Percentiles rank a stretch among this genome's conserved stretches.
Evolutionary conservation across 208 protist species (phyloP).

Genomic region (Trypanosoma melophagium): DNA sequence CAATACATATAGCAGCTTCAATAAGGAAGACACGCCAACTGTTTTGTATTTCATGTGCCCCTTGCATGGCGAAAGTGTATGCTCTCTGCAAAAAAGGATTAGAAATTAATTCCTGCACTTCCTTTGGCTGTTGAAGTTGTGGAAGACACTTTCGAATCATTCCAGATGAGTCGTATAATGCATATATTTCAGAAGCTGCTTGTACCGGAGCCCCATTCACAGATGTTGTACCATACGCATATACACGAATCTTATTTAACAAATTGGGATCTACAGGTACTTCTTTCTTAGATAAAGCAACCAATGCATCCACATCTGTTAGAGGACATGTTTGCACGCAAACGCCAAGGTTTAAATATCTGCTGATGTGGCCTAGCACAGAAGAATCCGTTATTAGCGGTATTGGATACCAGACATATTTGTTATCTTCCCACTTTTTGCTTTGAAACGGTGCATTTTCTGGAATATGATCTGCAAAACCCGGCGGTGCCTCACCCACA

Average conservation of each 20-base stretch:
- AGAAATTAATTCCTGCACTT: constrained; percentile 13
- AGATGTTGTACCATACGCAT: constrained; percentile 29
- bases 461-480: constrained; percentile 17
- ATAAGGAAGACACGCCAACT: constrained; percentile 27
- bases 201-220: background rate
- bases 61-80: constrained; percentile 16
- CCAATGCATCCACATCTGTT: constrained; percentile 1
- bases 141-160: constrained; percentile 25
- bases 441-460: constrained; percentile 23
- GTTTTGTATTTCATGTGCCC: constrained; percentile 22
- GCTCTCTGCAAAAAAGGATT: constrained; percentile 6
- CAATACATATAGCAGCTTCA: constrained; percentile 13
- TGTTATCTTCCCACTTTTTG: constrained; percentile 29
- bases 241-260: constrained; percentile 16
- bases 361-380: background rate
- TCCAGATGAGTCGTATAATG: constrained; percentile 22
- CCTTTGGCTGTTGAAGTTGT: constrained; percentile 4
- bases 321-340: constrained; percentile 32
- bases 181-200: constrained; percentile 8
- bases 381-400: constrained; percentile 5
- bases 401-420: constrained; percentile 30
- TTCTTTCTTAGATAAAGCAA: background rate
- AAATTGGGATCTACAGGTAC: background rate
- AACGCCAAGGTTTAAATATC: constrained; percentile 19
- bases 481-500: background rate